These are phyloP conservation scores for Priceomyces carsonii DNA, from an alignment of 805 yeast genomes.

Conservation along the genomic window DNA sequence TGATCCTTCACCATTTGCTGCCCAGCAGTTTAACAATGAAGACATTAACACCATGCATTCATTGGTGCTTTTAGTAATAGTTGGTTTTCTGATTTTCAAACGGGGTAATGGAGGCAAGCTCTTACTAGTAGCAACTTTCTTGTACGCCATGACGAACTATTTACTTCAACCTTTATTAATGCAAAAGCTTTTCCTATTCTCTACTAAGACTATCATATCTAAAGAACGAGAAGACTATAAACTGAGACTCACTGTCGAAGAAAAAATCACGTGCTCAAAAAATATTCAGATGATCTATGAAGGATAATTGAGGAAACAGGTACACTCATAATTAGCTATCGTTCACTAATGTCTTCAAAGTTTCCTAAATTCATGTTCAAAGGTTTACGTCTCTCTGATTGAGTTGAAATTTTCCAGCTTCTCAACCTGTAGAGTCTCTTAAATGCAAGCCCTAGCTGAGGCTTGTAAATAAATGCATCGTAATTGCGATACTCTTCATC, in stretches of 20 bases:
- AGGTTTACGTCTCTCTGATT: constrained; percentile 3
- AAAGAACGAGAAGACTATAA: no score
- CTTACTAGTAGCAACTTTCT: constrained; percentile 42
- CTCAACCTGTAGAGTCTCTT: constrained; percentile 35
- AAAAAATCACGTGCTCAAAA: constrained; percentile 2
- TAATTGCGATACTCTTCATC: constrained; percentile 7
- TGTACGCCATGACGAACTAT: constrained; percentile 35
- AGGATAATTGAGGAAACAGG: background rate
- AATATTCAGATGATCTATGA: no score
- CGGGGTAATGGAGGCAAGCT: constrained; percentile 71
- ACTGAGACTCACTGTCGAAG: no score
- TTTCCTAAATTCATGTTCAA: constrained; percentile 5
- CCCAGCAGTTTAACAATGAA: constrained; percentile 90
- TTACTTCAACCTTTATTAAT: constrained; percentile 1
- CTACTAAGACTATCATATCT: no score
- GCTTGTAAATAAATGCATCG: constrained; percentile 28
- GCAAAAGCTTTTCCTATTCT: no score
- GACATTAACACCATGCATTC: constrained; percentile 83
- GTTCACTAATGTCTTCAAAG: constrained; percentile 6
- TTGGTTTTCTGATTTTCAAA: constrained; percentile 67
- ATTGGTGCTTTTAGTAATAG: constrained; percentile 56
- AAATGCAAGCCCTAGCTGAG: constrained; percentile 23
- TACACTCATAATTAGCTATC: constrained; percentile 1
- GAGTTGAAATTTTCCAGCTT: constrained; percentile 4
- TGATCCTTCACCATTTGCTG: constrained; percentile 86